These are phyloP conservation scores for Xylaria sp. DNA, from an alignment of 2,329 filamentous ascomycete genomes.

Conservation along the genomic window DNA sequence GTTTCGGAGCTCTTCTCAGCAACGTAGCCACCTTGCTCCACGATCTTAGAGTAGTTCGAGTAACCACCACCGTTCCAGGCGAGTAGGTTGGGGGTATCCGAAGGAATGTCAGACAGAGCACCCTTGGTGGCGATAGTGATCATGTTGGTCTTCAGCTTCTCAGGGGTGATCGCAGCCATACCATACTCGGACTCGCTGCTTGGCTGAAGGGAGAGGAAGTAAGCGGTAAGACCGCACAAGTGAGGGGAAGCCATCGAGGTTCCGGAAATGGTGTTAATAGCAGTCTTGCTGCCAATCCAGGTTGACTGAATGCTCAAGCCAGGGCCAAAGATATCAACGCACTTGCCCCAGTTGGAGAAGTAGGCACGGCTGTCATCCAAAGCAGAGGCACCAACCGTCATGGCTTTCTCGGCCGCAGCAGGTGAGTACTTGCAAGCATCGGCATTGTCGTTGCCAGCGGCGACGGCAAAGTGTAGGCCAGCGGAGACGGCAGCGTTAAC, in stretches of 20 bases:
- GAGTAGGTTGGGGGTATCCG: conserved; percentile 90
- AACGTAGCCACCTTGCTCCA: conserved; percentile 78
- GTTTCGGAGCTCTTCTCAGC: conserved; percentile 56
- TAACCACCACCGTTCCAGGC: conserved; percentile 99
- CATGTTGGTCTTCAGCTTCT: conserved; percentile 91
- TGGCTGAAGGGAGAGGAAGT: conserved; percentile 97
- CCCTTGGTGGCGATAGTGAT: conserved; percentile 84
- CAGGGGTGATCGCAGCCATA: conserved; percentile 87
- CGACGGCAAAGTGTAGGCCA: conserved; percentile 97
- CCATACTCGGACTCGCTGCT: conserved; percentile 89
- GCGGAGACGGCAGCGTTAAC: conserved; percentile 93
- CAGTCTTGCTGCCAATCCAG: conserved; percentile 97
- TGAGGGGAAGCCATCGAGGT: conserved; percentile 99
- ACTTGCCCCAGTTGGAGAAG: conserved; percentile 99
- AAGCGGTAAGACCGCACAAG: conserved; percentile 94
- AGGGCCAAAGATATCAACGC: conserved; percentile 98
- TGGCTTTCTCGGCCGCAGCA: conserved; percentile 87
- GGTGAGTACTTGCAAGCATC: conserved; percentile 99
- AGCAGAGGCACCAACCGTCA: conserved; percentile 96
- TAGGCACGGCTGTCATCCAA: conserved; percentile 96
- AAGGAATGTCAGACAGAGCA: conserved; percentile 83
- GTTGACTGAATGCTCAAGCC: conserved; percentile 97
- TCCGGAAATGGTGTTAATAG: conserved; percentile 98
- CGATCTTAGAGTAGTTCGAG: conserved; percentile 88
- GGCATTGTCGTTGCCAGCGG: conserved; percentile 98